These are phyloP conservation scores for Zymoseptoria tritici DNA, from an alignment of 2,329 filamentous ascomycete species.

Conservation along the genomic window DNA sequence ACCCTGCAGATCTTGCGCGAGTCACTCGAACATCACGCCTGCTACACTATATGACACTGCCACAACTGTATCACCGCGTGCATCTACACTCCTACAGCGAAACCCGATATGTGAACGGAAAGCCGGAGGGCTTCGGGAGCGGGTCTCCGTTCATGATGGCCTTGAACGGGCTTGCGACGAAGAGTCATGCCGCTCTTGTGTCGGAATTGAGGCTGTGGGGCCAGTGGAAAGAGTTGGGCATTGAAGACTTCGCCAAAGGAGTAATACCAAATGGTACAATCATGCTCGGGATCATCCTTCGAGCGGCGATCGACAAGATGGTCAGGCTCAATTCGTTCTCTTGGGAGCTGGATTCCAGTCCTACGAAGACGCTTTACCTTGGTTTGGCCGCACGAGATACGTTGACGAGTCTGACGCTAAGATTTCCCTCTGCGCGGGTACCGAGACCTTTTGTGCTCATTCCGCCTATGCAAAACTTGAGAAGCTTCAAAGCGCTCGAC, in stretches of 20 bases:
- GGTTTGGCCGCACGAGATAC: slow-evolving; percentile 45
- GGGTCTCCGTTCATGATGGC: slow-evolving; percentile 58
- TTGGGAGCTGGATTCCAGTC: slow-evolving; percentile 56
- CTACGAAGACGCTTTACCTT: slow-evolving; percentile 51
- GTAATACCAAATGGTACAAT: slow-evolving; percentile 57
- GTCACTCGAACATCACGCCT: slow-evolving; percentile 54
- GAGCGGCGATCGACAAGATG: slow-evolving; percentile 55
- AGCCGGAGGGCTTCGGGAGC: slow-evolving; percentile 54
- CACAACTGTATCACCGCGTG: slow-evolving; percentile 52
- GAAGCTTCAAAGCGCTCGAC: slow-evolving; percentile 47
- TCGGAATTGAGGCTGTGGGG: slow-evolving; percentile 47
- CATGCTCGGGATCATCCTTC: slow-evolving; percentile 54
- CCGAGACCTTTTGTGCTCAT: slow-evolving; percentile 51
- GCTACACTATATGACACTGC: slow-evolving; percentile 58
- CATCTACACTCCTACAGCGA: slow-evolving; percentile 51
- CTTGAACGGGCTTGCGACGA: slow-evolving; percentile 53
- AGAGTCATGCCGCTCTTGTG: slow-evolving; percentile 47
- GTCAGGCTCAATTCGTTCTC: slow-evolving; percentile 47
- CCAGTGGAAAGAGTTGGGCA: slow-evolving; percentile 50
- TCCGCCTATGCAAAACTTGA: slow-evolving; percentile 50
- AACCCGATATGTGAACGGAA: slow-evolving; percentile 51
- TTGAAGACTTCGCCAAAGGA: slow-evolving; percentile 52
- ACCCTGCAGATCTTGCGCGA: slow-evolving; percentile 51
- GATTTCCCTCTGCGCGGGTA: slow-evolving; percentile 49
- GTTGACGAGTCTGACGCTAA: slow-evolving; percentile 48